phyloP scores from a whole-genome alignment of 345 rosid genomes.

The Bruguiera parviflora region DNA sequence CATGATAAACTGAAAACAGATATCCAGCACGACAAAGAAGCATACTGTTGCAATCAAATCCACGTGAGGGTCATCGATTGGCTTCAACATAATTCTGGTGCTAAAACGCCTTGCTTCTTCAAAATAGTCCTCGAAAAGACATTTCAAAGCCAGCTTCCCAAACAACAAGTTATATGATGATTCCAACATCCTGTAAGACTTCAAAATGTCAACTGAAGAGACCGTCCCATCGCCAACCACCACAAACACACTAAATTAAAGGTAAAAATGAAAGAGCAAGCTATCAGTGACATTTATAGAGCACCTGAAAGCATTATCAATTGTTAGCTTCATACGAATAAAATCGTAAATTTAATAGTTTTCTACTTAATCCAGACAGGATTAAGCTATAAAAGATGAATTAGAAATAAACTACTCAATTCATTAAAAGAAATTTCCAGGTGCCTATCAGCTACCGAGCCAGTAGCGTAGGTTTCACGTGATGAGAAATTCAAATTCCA shows the following conservation, averaged over 20 bases:
- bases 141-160: slow-evolving; percentile 76
- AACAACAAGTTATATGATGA: slow-evolving; percentile 71
- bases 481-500: too few relatives aligned
- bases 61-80: slow-evolving; percentile 86
- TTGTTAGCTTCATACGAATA: too few relatives aligned
- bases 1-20: neutral
- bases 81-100: slow-evolving; percentile 72
- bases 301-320: too few relatives aligned
- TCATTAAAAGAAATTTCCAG: too few relatives aligned
- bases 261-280: neutral
- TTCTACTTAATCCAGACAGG: too few relatives aligned
- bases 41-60: slow-evolving; percentile 90
- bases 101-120: slow-evolving; percentile 68
- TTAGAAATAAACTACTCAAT: too few relatives aligned
- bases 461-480: too few relatives aligned
- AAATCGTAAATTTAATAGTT: too few relatives aligned
- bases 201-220: neutral
- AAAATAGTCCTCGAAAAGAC: slow-evolving; percentile 81
- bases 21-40: slow-evolving; percentile 5
- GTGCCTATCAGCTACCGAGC: too few relatives aligned
- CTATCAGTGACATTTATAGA: too few relatives aligned
- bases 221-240: neutral
- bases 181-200: slow-evolving; percentile 74
- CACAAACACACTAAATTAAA: neutral
- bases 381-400: too few relatives aligned